Evolutionary conservation across 352 stramenopile genomes (phyloP).

Genomic region (Globisporangium rhizosaccharum): DNA sequence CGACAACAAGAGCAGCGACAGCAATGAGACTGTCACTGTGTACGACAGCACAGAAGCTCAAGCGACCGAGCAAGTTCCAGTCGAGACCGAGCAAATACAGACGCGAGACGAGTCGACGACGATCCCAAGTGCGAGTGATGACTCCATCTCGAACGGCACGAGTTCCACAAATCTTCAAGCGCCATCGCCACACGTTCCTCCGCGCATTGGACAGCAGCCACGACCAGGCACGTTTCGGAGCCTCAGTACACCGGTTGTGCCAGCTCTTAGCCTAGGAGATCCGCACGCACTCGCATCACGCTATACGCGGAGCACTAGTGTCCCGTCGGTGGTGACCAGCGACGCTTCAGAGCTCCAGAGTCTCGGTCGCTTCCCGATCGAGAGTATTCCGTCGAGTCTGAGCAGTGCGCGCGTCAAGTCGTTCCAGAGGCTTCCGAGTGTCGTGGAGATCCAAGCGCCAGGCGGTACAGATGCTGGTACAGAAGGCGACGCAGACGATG

Average conservation of each 20-base stretch:
- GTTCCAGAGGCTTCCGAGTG: constrained; percentile 11
- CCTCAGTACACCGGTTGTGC: constrained; percentile 18
- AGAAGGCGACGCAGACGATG: constrained; percentile 3
- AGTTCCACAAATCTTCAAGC: not conserved
- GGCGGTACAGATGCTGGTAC: constrained; percentile 10
- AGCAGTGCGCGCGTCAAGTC: constrained; percentile 2
- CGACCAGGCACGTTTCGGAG: constrained; percentile 13
- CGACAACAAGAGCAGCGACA: too few relatives aligned
- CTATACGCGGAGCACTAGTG: constrained; percentile 19
- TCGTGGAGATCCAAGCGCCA: constrained; percentile 11
- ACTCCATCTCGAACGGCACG: not conserved
- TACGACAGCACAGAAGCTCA: not conserved
- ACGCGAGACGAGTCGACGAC: not conserved
- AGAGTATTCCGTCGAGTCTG: not conserved
- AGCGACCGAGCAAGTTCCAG: not conserved
- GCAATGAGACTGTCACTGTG: too few relatives aligned
- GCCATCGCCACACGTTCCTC: not conserved
- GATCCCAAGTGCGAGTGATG: too few relatives aligned
- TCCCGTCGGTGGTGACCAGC: constrained; percentile 14
- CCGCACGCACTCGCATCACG: not conserved
- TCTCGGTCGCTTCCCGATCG: constrained; percentile 7
- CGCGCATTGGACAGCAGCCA: not conserved
- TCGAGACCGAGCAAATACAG: not conserved
- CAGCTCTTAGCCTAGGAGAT: not conserved
- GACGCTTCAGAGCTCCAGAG: constrained; percentile 1